Evolutionary conservation across 768 basidiomycete genomes (phyloP).

Genomic region (Boletus bicolor): DNA sequence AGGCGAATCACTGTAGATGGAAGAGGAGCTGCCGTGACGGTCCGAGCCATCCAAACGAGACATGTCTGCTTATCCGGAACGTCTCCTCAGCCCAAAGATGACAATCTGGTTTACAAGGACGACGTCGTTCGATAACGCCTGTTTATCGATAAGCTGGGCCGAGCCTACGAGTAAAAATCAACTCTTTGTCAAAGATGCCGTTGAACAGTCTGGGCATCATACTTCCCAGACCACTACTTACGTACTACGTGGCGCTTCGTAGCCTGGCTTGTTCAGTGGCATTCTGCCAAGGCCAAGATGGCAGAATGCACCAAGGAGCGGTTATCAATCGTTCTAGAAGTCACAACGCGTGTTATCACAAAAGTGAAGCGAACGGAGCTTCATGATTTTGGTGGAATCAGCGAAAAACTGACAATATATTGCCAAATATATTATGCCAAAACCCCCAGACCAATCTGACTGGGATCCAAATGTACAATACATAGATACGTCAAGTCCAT

Average conservation of each 20-base stretch:
- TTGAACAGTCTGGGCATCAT: background rate
- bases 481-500: conserved; percentile 87
- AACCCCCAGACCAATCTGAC: background rate
- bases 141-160: background rate
- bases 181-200: background rate
- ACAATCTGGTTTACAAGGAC: background rate
- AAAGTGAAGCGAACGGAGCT: background rate
- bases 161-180: background rate
- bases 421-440: background rate
- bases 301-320: background rate
- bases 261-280: background rate
- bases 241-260: conserved; percentile 2
- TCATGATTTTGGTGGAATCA: background rate
- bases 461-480: conserved; percentile 30
- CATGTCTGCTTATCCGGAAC: conserved; percentile 5
- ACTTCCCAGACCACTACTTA: conserved; percentile 5
- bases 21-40: conserved; percentile 85
- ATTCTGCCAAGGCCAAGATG: conserved; percentile 4
- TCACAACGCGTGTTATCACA: background rate
- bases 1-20: conserved; percentile 12
- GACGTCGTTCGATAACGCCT: background rate
- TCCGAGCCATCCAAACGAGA: conserved; percentile 56
- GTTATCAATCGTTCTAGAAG: background rate
- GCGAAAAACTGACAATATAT: background rate
- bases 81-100: background rate